A percentile compares a stretch with the other conserved stretches of the same genome.
Conservation (phyloP, 371 early-diverging fungal genomes). For the Mortierella sp. region DNA sequence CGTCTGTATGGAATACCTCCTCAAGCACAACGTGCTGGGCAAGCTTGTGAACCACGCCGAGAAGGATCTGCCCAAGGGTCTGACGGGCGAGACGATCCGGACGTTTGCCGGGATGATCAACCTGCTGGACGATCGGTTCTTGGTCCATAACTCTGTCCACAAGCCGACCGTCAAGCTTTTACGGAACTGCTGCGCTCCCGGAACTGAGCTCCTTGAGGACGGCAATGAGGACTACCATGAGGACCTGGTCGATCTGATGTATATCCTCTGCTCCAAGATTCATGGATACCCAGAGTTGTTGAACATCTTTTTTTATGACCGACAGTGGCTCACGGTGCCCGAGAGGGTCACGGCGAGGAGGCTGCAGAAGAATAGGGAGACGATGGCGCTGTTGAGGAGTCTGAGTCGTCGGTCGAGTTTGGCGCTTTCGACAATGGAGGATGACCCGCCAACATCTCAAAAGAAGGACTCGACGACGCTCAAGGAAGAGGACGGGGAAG, state of each 20-base stretch:
- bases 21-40: constrained; percentile 86
- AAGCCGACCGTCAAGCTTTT: constrained; percentile 87
- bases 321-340: constrained; percentile 79
- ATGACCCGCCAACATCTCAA: background rate
- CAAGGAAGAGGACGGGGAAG: background rate
- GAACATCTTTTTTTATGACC: constrained; percentile 92
- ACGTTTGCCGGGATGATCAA: constrained; percentile 87
- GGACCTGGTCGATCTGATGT: constrained; percentile 90
- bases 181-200: constrained; percentile 72
- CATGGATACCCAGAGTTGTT: constrained; percentile 90
- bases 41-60: constrained; percentile 86
- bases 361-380: constrained; percentile 48
- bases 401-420: constrained; percentile 27
- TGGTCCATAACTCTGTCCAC: constrained; percentile 92
- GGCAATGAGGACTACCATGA: constrained; percentile 81
- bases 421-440: constrained; percentile 12
- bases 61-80: constrained; percentile 87
- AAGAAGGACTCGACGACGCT: background rate
- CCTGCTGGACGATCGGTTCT: constrained; percentile 86
- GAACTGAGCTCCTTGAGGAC: constrained; percentile 62
- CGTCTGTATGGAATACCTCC: constrained; percentile 92
- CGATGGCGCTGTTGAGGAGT: constrained; percentile 30
- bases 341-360: constrained; percentile 58
- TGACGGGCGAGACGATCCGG: constrained; percentile 86
- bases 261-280: constrained; percentile 91